Evolutionary conservation across 2,329 filamentous ascomycete genomes (phyloP).

Genomic region (Colletotrichum destructivum): DNA sequence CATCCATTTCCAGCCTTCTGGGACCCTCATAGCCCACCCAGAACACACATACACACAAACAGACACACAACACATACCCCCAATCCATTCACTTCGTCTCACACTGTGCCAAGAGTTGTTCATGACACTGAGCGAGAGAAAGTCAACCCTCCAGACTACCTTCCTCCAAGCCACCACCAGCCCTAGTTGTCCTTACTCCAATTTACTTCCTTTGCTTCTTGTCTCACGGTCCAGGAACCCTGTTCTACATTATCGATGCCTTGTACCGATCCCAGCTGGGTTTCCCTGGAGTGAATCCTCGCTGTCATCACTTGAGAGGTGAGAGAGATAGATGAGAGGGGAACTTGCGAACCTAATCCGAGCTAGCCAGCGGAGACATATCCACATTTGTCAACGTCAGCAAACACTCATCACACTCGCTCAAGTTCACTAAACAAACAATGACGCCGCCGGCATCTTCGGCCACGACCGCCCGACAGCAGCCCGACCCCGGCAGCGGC

Average conservation of each 20-base stretch:
- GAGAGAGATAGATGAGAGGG: not conserved
- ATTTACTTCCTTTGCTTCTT: not conserved
- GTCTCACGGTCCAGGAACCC: no score
- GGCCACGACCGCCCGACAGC: conserved; percentile 14
- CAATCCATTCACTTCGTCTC: conserved; percentile 1
- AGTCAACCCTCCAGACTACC: not conserved
- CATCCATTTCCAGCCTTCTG: not conserved
- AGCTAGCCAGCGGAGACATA: conserved; percentile 25
- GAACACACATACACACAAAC: not conserved
- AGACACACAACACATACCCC: not conserved
- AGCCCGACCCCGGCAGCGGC: conserved; percentile 1
- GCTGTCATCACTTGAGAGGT: not conserved
- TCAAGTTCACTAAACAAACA: conserved; percentile 2
- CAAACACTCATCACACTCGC: conserved; percentile 19
- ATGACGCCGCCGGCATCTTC: conserved; percentile 35
- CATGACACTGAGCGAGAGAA: not conserved
- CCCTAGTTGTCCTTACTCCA: not conserved
- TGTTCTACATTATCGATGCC: conserved; percentile 1
- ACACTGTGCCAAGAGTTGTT: not conserved
- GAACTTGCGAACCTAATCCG: not conserved
- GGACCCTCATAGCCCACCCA: not conserved
- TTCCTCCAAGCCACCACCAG: not conserved
- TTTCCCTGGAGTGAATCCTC: conserved; percentile 6
- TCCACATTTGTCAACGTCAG: conserved; percentile 30
- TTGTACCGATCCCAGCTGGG: conserved; percentile 25